Base-by-base conservation (phyloP, 2,329 filamentous ascomycete genomes). In the Botrytis tulipae region DNA sequence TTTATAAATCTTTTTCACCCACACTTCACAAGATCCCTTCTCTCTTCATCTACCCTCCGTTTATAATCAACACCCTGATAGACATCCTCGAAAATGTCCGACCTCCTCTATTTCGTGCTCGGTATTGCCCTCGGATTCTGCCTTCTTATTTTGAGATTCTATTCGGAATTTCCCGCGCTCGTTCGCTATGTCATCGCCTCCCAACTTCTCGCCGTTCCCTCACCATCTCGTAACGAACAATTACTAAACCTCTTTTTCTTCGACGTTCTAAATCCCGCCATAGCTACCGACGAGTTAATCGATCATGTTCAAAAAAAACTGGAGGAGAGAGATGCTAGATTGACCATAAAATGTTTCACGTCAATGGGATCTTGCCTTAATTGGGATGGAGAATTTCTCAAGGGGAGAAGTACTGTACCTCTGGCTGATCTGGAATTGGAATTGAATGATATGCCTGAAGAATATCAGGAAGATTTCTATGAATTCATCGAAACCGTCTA, bases 371-470 rank as follows among this genome's bases (percentile, higher is more conserved):
- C 14, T 14, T 29, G 2, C 54, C 1, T 18, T 6, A 0, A 7
- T 57, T 57, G 16, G 54, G 12, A 57, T 5, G 1, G 0, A 14
- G 7, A 57, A 0, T 16, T 2, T 29, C 0, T 12, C 22, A 8
- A 32, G 5, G 25, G n/a, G 12, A 29, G 3, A 32, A 54, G 1
- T 14, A n/a, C 16, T 54, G 25, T 16, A 54, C 4, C 25, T 54
- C n/a, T 54, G 25, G 4, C n/a, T n/a, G 54, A 29, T 32, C 2
- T 32, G n/a, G 54, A 57, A 18, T 57, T 29, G 12, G 10, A 32
- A 18, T 57, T 32, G 54, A 32, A 57, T 32, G 5, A 57, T 0
- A 57, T 57, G 5, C 29, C n/a, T 16, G 14, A 29, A 16, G 0
- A 9, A 4, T 32, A 29, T 57, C 14, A 32, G 20, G 4, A 60